Conservation (phyloP, 768 basidiomycete species). For the Lactarius quietus region DNA sequence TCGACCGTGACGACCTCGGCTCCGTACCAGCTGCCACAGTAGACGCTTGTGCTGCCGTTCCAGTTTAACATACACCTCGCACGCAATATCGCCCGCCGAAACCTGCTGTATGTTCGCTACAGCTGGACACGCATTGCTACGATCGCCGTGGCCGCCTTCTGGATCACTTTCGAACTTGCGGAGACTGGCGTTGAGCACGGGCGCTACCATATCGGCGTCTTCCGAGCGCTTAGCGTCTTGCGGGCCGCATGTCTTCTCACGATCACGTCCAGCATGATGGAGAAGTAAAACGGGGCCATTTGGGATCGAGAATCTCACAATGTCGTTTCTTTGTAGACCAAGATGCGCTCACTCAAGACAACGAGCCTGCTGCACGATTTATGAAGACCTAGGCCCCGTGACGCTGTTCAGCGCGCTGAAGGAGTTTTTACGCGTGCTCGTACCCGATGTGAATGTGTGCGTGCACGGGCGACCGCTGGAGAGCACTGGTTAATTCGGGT, state of each 20-base stretch:
- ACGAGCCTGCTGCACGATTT: too few relatives aligned
- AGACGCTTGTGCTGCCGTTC: constrained; percentile 48
- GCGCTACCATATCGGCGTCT: constrained; percentile 72
- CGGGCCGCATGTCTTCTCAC: constrained; percentile 78
- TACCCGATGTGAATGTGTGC: too few relatives aligned
- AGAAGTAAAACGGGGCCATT: too few relatives aligned
- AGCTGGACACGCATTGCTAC: constrained; percentile 91
- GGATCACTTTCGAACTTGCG: constrained; percentile 77
- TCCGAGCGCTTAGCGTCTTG: constrained; percentile 84
- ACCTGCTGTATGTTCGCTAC: constrained; percentile 86
- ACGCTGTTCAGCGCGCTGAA: too few relatives aligned
- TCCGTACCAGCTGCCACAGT: neutral
- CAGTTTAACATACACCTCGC: constrained; percentile 52
- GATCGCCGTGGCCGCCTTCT: constrained; percentile 81
- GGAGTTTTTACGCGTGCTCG: too few relatives aligned
- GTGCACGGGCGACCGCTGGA: too few relatives aligned
- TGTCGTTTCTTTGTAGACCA: too few relatives aligned
- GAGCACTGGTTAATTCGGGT: too few relatives aligned
- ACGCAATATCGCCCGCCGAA: constrained; percentile 53
- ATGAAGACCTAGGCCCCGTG: too few relatives aligned
- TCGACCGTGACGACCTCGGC: neutral
- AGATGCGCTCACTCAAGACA: too few relatives aligned
- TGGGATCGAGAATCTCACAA: too few relatives aligned
- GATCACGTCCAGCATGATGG: too few relatives aligned
- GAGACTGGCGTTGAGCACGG: constrained; percentile 64